Evolutionary conservation across 495 filamentous ascomycete genomes (phyloP).

Genomic region (Podospora anserina): DNA sequence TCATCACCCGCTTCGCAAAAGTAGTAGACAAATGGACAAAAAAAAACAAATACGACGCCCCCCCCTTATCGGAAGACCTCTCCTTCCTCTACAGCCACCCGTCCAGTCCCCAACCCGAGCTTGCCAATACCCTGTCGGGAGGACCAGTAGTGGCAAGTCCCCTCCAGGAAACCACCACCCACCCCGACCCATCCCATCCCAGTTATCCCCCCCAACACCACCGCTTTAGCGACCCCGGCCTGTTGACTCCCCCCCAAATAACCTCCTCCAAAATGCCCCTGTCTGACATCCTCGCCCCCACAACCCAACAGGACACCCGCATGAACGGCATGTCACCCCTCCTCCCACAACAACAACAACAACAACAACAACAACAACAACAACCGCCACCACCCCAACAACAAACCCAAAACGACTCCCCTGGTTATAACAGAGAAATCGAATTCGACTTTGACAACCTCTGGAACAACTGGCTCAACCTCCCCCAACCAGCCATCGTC

Average conservation of each 20-base stretch:
- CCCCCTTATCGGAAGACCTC: constrained; percentile 42
- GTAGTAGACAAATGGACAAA: constrained; percentile 48
- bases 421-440: constrained; percentile 36
- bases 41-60: constrained; percentile 38
- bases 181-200: not conserved
- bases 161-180: not conserved
- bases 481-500: constrained; percentile 11
- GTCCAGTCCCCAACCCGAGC: constrained; percentile 11
- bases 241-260: constrained; percentile 22
- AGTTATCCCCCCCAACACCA: constrained; percentile 6
- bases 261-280: constrained; percentile 16
- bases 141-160: not conserved
- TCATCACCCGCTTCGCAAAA: constrained; percentile 58
- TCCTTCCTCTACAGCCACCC: constrained; percentile 27
- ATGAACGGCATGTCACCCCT: constrained; percentile 24
- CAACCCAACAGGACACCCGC: constrained; percentile 11
- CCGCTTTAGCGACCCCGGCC: constrained; percentile 17
- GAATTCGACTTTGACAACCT: constrained; percentile 57
- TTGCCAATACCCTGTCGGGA: constrained; percentile 11
- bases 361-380: not conserved
- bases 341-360: not conserved
- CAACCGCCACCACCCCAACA: constrained; percentile 3
- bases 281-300: constrained; percentile 20
- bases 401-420: constrained; percentile 17
- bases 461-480: constrained; percentile 48